phyloP scores from a whole-genome alignment of 176 grass and related monocot genomes.

The Hyparrhenia diplandra region DNA sequence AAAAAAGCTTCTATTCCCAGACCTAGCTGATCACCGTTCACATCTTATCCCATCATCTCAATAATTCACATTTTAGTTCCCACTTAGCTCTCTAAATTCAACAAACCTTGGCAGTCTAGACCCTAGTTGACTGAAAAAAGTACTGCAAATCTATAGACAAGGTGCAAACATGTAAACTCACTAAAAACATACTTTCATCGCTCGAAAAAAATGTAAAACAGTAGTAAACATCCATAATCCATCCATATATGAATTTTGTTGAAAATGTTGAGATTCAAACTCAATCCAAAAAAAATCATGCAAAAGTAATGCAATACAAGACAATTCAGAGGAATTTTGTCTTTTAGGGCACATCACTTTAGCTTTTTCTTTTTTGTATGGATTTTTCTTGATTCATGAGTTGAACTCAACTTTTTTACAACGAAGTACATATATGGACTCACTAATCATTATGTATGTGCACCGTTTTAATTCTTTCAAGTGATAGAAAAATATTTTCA shows the following conservation, averaged over 20 bases:
- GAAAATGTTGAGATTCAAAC: neutral
- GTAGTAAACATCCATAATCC: neutral
- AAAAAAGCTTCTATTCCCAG: neutral
- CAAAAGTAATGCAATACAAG: neutral
- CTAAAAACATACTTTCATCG: too few species aligned
- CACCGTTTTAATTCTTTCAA: neutral
- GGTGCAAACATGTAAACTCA: too few species aligned
- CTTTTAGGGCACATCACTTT: neutral
- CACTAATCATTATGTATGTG: too few species aligned
- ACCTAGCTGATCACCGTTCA: neutral
- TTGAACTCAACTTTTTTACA: too few species aligned
- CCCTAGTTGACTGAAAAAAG: neutral
- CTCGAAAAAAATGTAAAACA: too few species aligned
- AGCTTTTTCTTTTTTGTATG: neutral
- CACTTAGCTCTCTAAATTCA: neutral
- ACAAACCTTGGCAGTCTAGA: neutral
- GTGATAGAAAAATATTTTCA: neutral
- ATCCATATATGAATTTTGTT: neutral
- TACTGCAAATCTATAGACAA: neutral
- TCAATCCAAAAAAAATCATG: neutral
- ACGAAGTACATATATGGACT: too few species aligned
- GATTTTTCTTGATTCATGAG: too few species aligned
- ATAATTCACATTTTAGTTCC: neutral
- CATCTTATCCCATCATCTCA: neutral
- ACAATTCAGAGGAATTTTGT: neutral